Evolutionary conservation across 352 stramenopile genomes (phyloP).

Genomic region (Globisporangium acanthophoron): DNA sequence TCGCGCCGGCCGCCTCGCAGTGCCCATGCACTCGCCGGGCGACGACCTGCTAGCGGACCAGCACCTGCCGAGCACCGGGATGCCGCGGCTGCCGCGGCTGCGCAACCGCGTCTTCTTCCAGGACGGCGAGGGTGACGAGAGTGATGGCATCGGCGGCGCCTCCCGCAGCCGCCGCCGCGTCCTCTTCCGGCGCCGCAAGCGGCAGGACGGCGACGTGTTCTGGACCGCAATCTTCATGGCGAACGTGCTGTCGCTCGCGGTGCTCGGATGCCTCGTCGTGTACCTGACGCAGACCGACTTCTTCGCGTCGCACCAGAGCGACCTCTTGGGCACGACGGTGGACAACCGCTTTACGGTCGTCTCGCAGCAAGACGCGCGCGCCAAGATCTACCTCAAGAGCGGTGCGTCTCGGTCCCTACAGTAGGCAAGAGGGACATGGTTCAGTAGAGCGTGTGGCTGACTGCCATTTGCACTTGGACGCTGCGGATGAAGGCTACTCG

Average conservation of each 20-base stretch:
- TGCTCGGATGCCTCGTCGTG: constrained; percentile 53
- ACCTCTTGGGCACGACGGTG: constrained; percentile 76
- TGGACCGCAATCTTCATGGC: constrained; percentile 68
- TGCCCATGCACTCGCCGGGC: constrained; percentile 68
- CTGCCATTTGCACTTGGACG: background rate
- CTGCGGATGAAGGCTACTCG: constrained; percentile 40
- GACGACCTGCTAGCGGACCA: constrained; percentile 30
- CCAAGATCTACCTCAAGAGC: constrained; percentile 79
- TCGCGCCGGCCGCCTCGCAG: constrained; percentile 35
- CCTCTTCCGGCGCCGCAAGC: constrained; percentile 46
- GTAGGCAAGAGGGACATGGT: too few relatives aligned
- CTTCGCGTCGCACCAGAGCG: constrained; percentile 73
- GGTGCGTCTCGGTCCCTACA: constrained; percentile 18
- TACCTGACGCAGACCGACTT: constrained; percentile 81
- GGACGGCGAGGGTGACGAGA: constrained; percentile 24
- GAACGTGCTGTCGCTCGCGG: constrained; percentile 61
- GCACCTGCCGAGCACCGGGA: constrained; percentile 4
- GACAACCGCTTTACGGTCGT: constrained; percentile 81
- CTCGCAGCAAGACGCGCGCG: constrained; percentile 44
- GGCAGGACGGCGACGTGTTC: constrained; percentile 51
- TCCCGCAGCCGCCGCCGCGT: constrained; percentile 39
- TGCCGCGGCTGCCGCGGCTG: constrained; percentile 28
- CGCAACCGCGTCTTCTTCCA: constrained; percentile 57
- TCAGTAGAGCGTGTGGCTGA: background rate
- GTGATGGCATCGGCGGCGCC: constrained; percentile 15